Evolutionary conservation across 164 flowering plant genomes (phyloP).

Genomic region (Vitis rotundifolia): DNA sequence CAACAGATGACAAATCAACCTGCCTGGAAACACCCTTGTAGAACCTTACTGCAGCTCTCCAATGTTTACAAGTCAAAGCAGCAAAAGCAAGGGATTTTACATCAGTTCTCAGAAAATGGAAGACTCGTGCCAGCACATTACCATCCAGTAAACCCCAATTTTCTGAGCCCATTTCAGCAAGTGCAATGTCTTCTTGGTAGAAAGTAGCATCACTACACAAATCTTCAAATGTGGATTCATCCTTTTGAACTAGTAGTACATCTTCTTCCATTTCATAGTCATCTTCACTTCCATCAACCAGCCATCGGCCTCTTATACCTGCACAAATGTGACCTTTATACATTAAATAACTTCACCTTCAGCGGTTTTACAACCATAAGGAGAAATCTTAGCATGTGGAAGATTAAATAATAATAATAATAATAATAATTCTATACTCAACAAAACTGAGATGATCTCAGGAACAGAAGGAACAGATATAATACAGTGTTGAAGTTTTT

Average conservation of each 20-base stretch:
- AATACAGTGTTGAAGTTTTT: no score
- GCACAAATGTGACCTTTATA: constrained; percentile 31
- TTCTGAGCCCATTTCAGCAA: constrained; percentile 33
- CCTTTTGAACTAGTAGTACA: constrained; percentile 20
- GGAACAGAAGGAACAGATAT: no score
- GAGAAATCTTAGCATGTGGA: no score
- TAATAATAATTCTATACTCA: no score
- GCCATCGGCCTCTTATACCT: constrained; percentile 60
- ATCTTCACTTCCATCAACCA: constrained; percentile 57
- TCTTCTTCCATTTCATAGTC: constrained; percentile 56
- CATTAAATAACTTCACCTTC: constrained; percentile 23
- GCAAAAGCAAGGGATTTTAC: constrained; percentile 72
- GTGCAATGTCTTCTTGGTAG: constrained; percentile 29
- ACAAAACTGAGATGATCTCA: no score
- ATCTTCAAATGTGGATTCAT: constrained; percentile 67
- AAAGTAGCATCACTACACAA: constrained; percentile 54
- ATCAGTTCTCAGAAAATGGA: constrained; percentile 84
- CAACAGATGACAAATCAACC: constrained; percentile 70
- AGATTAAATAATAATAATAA: no score
- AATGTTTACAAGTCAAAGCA: constrained; percentile 80
- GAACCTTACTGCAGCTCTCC: constrained; percentile 69
- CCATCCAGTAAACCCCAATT: constrained; percentile 84
- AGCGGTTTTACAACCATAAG: not conserved
- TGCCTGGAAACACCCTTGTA: constrained; percentile 64
- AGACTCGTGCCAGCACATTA: constrained; percentile 68